These are phyloP conservation scores for Pseudogymnoascus sp. DNA, from an alignment of 2,329 filamentous ascomycete genomes.

Conservation along the genomic window DNA sequence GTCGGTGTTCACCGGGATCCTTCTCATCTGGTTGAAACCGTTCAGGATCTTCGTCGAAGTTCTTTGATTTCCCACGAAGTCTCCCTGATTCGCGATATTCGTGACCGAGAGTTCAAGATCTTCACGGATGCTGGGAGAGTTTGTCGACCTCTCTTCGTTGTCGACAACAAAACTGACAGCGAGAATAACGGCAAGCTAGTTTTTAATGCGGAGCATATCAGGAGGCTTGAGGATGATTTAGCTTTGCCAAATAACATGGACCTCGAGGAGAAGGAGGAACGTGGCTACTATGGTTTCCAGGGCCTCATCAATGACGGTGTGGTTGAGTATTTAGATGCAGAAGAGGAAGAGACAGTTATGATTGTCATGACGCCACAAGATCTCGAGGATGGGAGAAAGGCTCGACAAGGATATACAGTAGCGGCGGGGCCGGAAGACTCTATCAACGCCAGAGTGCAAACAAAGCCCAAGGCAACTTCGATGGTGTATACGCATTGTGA, in stretches of 20 bases:
- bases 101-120: slow-evolving; percentile 96
- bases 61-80: slow-evolving; percentile 85
- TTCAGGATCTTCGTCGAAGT: slow-evolving; percentile 68
- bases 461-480: slow-evolving; percentile 9
- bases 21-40: slow-evolving; percentile 69
- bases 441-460: slow-evolving; percentile 8
- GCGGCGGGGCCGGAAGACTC: background rate
- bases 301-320: slow-evolving; percentile 75
- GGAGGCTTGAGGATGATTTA: slow-evolving; percentile 64
- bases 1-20: slow-evolving; percentile 90
- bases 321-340: slow-evolving; percentile 92
- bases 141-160: slow-evolving; percentile 85
- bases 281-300: slow-evolving; percentile 73
- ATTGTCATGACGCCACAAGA: slow-evolving; percentile 99
- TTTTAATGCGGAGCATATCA: slow-evolving; percentile 75
- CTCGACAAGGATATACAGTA: background rate
- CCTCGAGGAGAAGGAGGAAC: slow-evolving; percentile 46
- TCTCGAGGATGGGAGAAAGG: slow-evolving; percentile 44
- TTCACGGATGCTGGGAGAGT: slow-evolving; percentile 96
- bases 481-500: slow-evolving; percentile 70
- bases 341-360: slow-evolving; percentile 98
- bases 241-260: slow-evolving; percentile 52
- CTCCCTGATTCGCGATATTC: slow-evolving; percentile 89
- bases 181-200: slow-evolving; percentile 68
- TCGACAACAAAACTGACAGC: slow-evolving; percentile 74